Evolutionary conservation across 2,329 filamentous ascomycete species (phyloP), one percentile per base, ranked within the genome.

Genomic region (Capronia coronata): DNA sequence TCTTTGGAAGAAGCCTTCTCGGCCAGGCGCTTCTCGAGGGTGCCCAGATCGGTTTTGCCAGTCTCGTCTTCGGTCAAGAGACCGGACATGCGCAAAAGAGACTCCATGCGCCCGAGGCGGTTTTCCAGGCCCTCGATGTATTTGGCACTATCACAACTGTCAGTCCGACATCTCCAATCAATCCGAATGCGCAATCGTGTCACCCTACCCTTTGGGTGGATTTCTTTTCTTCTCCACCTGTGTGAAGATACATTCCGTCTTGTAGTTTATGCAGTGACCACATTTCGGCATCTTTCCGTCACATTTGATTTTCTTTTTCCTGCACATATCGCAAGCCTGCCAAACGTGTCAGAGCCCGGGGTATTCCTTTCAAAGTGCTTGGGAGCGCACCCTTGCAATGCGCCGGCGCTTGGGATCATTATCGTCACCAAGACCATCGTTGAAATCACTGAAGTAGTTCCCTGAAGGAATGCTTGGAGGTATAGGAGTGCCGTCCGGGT

Each of bases 171-270:
- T 23, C 19, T 8, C 19, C 19, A 14, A 25, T 6, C 8, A 14
- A 14, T 9, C 9, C 21, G 7, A 41, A 8, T 14, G 21, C 9
- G 19, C 13, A 1, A n/a, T 22, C 3, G 22, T 19, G 7, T 19
- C 18, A n/a, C 67, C 78, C 59, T 77, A 94, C 89, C 93, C 91
- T 75, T 97, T 98, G 1, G 91, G 93, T 46, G 93, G 91, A 67
- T 86, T 93, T 51, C 93, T 80, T 77, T 98, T 98, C 82, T 98
- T 98, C 73, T 98, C 93, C 30, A 97, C 90, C 66, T 95, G 89
- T 0, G 93, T 97, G 65, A 97, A 97, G 61, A 95, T 80, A 68
- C 91, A 98, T 62, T 95, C 89, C 3, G 90, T 96, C 76, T 96
- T 96, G 75, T 96, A 96, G 68, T 96, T 97, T 67, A 86, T 85